Conservation (phyloP, 1,139 yeast species). For the Pichia sp. region DNA sequence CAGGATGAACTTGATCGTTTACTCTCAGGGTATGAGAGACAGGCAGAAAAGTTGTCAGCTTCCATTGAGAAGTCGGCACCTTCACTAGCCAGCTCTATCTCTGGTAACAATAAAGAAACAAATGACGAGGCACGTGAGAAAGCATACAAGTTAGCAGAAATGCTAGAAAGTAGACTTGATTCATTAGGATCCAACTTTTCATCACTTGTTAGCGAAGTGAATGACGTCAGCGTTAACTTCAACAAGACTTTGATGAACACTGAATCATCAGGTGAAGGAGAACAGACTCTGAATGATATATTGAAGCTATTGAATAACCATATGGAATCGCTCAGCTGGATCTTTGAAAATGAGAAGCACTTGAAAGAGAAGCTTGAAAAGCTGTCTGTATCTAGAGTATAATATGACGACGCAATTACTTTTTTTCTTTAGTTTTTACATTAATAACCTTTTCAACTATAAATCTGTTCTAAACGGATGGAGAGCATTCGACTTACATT, state of each 20-base stretch:
- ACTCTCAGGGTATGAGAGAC: conserved; percentile 79
- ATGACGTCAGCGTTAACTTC: conserved; percentile 78
- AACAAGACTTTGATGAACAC: conserved; percentile 46
- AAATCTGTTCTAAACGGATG: neutral
- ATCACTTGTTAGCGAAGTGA: conserved; percentile 78
- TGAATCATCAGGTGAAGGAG: conserved; percentile 25
- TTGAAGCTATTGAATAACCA: conserved; percentile 83
- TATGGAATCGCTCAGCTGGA: conserved; percentile 82
- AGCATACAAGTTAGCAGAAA: conserved; percentile 85
- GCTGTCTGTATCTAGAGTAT: conserved; percentile 23
- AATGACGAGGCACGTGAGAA: conserved; percentile 83
- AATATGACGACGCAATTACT: neutral
- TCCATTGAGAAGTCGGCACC: conserved; percentile 25
- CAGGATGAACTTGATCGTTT: conserved; percentile 86
- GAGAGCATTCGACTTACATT: no score
- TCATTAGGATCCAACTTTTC: conserved; percentile 69
- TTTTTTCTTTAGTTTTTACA: neutral
- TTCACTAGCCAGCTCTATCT: conserved; percentile 3
- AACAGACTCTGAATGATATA: conserved; percentile 50
- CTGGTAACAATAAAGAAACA: conserved; percentile 22
- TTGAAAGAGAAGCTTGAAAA: conserved; percentile 62
- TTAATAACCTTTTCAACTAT: neutral
- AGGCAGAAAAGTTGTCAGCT: conserved; percentile 51
- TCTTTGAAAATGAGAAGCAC: conserved; percentile 66
- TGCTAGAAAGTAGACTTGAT: conserved; percentile 77